These are phyloP conservation scores for Platismatia glauca DNA, from an alignment of 495 filamentous ascomycete species.

Conservation along the genomic window DNA sequence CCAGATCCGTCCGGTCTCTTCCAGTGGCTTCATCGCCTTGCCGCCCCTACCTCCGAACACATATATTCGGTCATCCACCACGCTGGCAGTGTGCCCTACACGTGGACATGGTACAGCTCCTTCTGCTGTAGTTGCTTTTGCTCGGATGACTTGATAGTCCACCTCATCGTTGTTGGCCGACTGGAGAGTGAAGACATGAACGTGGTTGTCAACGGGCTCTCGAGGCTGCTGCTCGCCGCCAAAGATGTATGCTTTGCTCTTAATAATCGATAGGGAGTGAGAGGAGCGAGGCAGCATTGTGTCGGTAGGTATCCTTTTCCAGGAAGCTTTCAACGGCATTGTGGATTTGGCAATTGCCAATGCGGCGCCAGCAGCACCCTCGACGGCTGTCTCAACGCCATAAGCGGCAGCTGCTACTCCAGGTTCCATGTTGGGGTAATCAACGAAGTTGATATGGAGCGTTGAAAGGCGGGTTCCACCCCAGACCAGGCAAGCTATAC, in stretches of 20 bases:
- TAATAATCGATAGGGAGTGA: conserved; percentile 59
- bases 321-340: conserved; percentile 46
- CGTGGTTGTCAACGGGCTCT: conserved; percentile 55
- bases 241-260: conserved; percentile 49
- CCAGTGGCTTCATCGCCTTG: conserved; percentile 42
- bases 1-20: conserved; percentile 45
- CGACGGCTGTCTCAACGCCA: conserved; percentile 28
- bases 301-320: conserved; percentile 43
- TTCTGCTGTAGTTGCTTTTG: conserved; percentile 1
- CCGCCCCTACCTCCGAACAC: conserved; percentile 51
- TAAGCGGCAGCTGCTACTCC: conserved; percentile 30
- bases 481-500: too few relatives aligned
- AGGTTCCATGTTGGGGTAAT: conserved; percentile 25
- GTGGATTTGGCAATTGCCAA: conserved; percentile 35
- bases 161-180: conserved; percentile 18
- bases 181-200: conserved; percentile 50
- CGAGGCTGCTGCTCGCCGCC: conserved; percentile 36
- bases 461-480: too few relatives aligned
- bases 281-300: conserved; percentile 55
- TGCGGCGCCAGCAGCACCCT: conserved; percentile 29
- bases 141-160: conserved; percentile 17
- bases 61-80: conserved; percentile 40
- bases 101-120: conserved; percentile 33
- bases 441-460: neutral
- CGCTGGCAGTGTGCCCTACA: conserved; percentile 41